Base-by-base conservation (phyloP, 768 basidiomycete species). In the Mycena kentingensis region DNA sequence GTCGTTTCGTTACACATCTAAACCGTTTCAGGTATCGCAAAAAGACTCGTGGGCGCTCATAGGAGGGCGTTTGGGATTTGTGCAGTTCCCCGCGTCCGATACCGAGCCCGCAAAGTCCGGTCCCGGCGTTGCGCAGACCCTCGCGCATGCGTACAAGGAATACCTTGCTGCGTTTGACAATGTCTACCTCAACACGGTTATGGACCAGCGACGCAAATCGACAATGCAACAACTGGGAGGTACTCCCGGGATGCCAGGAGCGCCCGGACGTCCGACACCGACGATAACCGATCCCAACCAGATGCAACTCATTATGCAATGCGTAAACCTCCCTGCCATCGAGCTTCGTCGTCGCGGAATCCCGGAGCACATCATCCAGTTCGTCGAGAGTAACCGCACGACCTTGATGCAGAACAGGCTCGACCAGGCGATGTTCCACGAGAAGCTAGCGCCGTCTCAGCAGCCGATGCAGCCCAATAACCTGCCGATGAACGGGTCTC, bases 11-110 rank as follows among this genome's bases (percentile, higher is more conserved):
- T 22, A 49, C 52, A n/a, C n/a, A n/a, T 34, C 43, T 62, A 6
- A 62, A 60, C 46, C 13, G 36, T 37, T 38, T 25, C 47, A 87
- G 85, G 79, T 85, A 12, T 71, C 71, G 22, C 68, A 70, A 51
- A 76, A 77, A 41, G 85, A 87, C 28, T 55, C 74, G 52, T 90
- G 88, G 88, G 61, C 78, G 15, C 70, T 85, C 38, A 80, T 90
- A 50, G 88, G 80, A 16, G 88, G 78, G n/a, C 78, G 77, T 21
- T 73, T 90, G 67, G 84, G 82, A 16, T 81, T 84, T 60, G 76
- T 84, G 3, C 76, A 83, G 47, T 87, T 88, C 57, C 83, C 83
- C 2, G 84, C 76, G 4, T 79, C 70, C 11, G 83, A 80, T 1
- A 66, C 72, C 4, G 83, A 87, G 54, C 85, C 87, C 11, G 73